Evolutionary conservation across 1,139 yeast genomes (phyloP), one percentile per base, ranked within the genome.

Genomic region (Scheffersomyces segobiensis): DNA sequence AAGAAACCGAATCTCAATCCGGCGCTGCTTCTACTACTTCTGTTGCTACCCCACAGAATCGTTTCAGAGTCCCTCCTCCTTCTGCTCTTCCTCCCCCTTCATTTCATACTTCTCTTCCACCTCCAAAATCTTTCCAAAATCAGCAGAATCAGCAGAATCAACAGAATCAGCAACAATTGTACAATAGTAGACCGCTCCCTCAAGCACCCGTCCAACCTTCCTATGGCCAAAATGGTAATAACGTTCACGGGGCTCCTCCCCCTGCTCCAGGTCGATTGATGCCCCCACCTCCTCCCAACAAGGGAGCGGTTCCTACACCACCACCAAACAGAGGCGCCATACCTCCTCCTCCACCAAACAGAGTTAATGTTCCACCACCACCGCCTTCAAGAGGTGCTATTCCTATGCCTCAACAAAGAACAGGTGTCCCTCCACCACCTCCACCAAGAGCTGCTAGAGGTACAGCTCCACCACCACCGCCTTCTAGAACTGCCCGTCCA

Each of bases 51-150:
- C 65, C 64, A 3, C 51, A 52, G 22, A 57, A 60, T 21, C 63
- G 59, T 39, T 72, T 72, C 63, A 66, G 71, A 55, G 67, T 72
- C 17, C 79, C 79, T 22, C 79, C 79, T 3, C 60, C 70, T 22
- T 65, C 64, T 57, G 67, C 71, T 2, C 69, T 72, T 8, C 71
- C 71, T 8, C 73, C 67, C 5, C 64, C 65, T 1, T 63, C 60
- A 3, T 50, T 57, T 18, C 58, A 56, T 55, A 56, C 67, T 8
- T 57, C 58, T 49, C 55, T 57, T 3, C 62, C 60, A 3, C 63
- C 64, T 2, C 60, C 63, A 22, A 55, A 56, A 8, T 57, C 58
- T 14, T 42, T 53, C n/a, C 57, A 55, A 19, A 56, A 49, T 55
- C 52, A 10, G 61, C 62, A 46, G 56, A 24, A 49, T 55, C 52